A percentile compares a stretch with the other conserved stretches of the same genome.
phyloP scores from a whole-genome alignment of 257 asterid genomes.

The Eustoma russellianum region DNA sequence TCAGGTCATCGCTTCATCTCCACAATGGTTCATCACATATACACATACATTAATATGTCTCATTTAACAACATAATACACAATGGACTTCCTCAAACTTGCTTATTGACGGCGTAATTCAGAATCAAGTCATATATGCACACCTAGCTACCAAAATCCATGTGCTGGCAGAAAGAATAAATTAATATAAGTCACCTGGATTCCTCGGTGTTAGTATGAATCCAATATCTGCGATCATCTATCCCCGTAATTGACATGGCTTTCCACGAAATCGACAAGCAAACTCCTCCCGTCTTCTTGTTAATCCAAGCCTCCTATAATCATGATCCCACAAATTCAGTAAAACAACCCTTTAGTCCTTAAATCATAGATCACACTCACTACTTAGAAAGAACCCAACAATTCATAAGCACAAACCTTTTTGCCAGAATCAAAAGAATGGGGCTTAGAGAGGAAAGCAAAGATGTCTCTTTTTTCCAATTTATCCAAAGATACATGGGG shows the following conservation, averaged over 20 bases:
- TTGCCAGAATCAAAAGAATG: conserved; percentile 50
- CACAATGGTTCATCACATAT: too few relatives aligned
- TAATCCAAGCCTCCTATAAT: conserved; percentile 68
- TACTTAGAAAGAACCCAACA: neutral
- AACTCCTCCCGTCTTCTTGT: conserved; percentile 70
- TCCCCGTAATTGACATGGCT: conserved; percentile 71
- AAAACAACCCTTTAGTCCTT: too few relatives aligned
- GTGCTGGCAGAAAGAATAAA: too few relatives aligned
- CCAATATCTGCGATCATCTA: conserved; percentile 91
- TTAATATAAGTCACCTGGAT: conserved; percentile 47
- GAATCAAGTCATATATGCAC: too few relatives aligned
- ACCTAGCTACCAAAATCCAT: too few relatives aligned
- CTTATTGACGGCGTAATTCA: too few relatives aligned
- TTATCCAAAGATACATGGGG: conserved; percentile 15
- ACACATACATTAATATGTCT: too few relatives aligned
- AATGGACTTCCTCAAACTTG: too few relatives aligned
- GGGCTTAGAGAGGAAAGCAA: conserved; percentile 42
- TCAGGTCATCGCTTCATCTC: too few relatives aligned
- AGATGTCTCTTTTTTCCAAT: conserved; percentile 48
- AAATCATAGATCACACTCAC: neutral
- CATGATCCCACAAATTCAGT: too few relatives aligned
- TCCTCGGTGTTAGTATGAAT: conserved; percentile 55
- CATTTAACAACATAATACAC: too few relatives aligned
- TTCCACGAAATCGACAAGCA: conserved; percentile 68
- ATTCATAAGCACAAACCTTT: conserved; percentile 33